Evolutionary conservation across 129 eudicot species (phyloP).

Genomic region (Heracleum sosnowskyi): DNA sequence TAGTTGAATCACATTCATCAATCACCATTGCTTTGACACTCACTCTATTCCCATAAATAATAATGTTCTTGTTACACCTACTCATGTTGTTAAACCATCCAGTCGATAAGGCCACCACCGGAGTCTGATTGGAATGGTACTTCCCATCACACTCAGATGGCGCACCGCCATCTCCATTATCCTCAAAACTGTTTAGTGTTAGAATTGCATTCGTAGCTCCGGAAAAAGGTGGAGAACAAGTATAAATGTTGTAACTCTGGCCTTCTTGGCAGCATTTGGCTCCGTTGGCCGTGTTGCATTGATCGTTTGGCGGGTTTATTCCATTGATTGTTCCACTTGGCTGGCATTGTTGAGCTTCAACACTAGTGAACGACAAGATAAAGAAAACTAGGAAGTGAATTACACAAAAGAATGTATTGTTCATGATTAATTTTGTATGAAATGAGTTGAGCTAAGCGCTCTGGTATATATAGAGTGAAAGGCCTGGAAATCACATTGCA

Average conservation of each 20-base stretch:
- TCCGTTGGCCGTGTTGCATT: slow-evolving; percentile 2
- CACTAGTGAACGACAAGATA: background rate
- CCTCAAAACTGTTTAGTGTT: slow-evolving; percentile 16
- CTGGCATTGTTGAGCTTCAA: slow-evolving; percentile 10
- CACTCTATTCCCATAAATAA: slow-evolving; percentile 17
- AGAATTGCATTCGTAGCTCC: slow-evolving; percentile 5
- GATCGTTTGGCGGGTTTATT: slow-evolving; percentile 6
- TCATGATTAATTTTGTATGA: background rate
- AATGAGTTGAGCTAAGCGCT: too few species aligned
- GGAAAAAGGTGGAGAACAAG: background rate
- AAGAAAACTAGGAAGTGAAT: background rate
- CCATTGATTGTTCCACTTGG: slow-evolving; percentile 21
- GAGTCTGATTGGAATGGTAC: slow-evolving; percentile 19
- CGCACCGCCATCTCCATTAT: slow-evolving; percentile 17
- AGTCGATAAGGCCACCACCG: slow-evolving; percentile 25
- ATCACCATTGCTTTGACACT: slow-evolving; percentile 20
- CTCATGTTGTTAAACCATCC: slow-evolving; percentile 24
- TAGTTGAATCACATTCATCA: slow-evolving; percentile 27
- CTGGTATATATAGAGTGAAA: background rate
- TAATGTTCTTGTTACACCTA: slow-evolving; percentile 20
- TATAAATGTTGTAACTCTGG: slow-evolving; percentile 11
- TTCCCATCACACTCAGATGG: slow-evolving; percentile 20
- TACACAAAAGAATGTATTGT: background rate
- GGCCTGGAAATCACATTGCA: background rate
- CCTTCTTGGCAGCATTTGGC: slow-evolving; percentile 14